phyloP scores from a whole-genome alignment of 1,284 basidiomycete species.

The Cutaneotrichosporon mucoides region DNA sequence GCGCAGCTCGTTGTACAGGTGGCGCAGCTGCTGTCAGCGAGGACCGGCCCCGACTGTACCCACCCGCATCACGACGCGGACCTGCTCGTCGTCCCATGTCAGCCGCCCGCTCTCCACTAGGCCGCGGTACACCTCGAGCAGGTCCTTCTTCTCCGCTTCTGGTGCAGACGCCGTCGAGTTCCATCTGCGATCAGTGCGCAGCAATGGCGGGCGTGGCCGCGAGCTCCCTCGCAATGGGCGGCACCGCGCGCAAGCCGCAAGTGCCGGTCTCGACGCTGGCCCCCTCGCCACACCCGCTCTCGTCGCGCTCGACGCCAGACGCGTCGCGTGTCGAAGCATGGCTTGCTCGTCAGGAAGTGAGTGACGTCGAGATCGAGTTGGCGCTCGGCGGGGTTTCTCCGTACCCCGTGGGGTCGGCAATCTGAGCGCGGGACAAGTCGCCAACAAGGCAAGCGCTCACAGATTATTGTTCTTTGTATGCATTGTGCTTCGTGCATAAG shows the following conservation, averaged over 20 bases:
- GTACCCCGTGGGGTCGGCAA: constrained; percentile 1
- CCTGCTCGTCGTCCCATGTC: constrained; percentile 62
- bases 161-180: neutral
- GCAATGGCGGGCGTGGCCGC: too few relatives aligned
- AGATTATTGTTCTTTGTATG: too few relatives aligned
- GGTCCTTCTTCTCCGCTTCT: constrained; percentile 33
- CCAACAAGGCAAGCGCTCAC: too few relatives aligned
- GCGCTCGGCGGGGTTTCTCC: neutral
- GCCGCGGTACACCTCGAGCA: constrained; percentile 54
- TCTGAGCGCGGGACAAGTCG: neutral
- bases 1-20: constrained; percentile 35
- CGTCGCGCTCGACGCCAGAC: neutral
- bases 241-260: neutral
- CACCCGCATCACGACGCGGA: constrained; percentile 62
- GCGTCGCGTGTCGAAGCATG: neutral
- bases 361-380: neutral
- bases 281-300: too few relatives aligned
- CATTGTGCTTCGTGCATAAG: too few relatives aligned
- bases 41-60: too few relatives aligned
- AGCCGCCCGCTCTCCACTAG: constrained; percentile 56
- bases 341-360: neutral
- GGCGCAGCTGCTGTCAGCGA: constrained; percentile 36
- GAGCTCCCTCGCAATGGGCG: neutral
- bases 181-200: neutral
- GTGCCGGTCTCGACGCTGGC: too few relatives aligned